Percentiles rank a stretch among this genome's conserved stretches.
phyloP scores from a whole-genome alignment of 495 filamentous ascomycete species.

The Niebla homalea region DNA sequence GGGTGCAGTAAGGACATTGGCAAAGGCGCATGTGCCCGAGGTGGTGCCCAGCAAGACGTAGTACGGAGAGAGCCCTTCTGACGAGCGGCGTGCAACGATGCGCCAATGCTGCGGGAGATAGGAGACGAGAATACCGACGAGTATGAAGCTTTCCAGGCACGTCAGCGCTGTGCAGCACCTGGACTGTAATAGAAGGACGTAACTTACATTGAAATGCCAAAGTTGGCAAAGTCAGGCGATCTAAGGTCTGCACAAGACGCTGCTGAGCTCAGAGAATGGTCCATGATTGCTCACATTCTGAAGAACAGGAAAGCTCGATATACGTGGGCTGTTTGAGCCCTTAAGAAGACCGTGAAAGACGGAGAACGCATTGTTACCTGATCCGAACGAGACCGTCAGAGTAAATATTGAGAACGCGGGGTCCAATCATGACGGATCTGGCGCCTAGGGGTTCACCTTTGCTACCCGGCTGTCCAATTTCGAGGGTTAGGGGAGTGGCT shows the following conservation, averaged over 20 bases:
- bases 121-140: constrained; percentile 81
- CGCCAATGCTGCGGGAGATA: constrained; percentile 91
- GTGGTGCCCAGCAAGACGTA: constrained; percentile 88
- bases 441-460: no score
- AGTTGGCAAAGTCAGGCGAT: constrained; percentile 18
- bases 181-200: neutral
- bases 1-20: constrained; percentile 77
- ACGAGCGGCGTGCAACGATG: constrained; percentile 73
- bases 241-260: constrained; percentile 12
- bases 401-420: no score
- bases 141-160: constrained; percentile 47
- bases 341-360: no score
- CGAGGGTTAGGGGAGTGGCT: no score
- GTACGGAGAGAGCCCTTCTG: constrained; percentile 90
- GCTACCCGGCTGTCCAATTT: no score
- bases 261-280: no score
- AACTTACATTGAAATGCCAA: constrained; percentile 19
- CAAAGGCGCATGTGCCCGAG: constrained; percentile 72
- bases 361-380: no score
- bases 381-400: no score
- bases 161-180: neutral
- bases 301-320: no score
- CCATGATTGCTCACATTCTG: no score
- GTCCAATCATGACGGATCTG: no score
- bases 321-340: no score